Conservation (phyloP, 805 yeast species). For the Vanderwaltozyma polyspora region DNA sequence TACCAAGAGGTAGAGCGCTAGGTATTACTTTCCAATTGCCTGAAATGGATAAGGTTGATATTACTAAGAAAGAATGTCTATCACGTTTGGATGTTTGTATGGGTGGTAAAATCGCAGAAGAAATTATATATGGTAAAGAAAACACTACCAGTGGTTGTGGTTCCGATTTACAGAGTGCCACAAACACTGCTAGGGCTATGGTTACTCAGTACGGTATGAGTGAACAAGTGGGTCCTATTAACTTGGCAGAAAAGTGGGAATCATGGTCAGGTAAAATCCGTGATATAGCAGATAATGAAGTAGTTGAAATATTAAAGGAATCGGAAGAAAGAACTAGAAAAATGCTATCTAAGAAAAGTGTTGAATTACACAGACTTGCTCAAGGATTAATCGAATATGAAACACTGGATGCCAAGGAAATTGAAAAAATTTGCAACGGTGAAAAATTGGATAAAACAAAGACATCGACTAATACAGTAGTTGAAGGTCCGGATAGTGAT, state of each 20-base stretch:
- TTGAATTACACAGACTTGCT: constrained; percentile 78
- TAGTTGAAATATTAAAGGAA: constrained; percentile 57
- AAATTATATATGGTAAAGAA: constrained; percentile 77
- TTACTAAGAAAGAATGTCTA: constrained; percentile 77
- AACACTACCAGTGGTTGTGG: constrained; percentile 95
- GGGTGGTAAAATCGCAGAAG: constrained; percentile 99
- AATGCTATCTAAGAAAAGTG: constrained; percentile 46
- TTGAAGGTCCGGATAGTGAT: constrained; percentile 41
- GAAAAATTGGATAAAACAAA: constrained; percentile 60
- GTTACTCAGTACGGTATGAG: constrained; percentile 96
- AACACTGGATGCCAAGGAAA: constrained; percentile 83
- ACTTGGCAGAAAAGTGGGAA: constrained; percentile 83
- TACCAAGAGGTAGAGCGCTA: constrained; percentile 93
- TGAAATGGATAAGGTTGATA: constrained; percentile 94
- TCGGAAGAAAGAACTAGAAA: constrained; percentile 74
- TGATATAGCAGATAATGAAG: constrained; percentile 88
- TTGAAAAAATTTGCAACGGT: constrained; percentile 76
- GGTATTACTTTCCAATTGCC: constrained; percentile 97
- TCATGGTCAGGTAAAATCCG: constrained; percentile 85
- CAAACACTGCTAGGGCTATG: constrained; percentile 91
- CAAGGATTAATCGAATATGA: constrained; percentile 92
- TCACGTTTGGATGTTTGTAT: constrained; percentile 93
- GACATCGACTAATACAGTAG: constrained; percentile 63
- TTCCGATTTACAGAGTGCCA: constrained; percentile 81
- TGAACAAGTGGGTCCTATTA: constrained; percentile 84